Base-by-base conservation (phyloP, 441 rosid genomes). In the Raphanus hybrid region DNA sequence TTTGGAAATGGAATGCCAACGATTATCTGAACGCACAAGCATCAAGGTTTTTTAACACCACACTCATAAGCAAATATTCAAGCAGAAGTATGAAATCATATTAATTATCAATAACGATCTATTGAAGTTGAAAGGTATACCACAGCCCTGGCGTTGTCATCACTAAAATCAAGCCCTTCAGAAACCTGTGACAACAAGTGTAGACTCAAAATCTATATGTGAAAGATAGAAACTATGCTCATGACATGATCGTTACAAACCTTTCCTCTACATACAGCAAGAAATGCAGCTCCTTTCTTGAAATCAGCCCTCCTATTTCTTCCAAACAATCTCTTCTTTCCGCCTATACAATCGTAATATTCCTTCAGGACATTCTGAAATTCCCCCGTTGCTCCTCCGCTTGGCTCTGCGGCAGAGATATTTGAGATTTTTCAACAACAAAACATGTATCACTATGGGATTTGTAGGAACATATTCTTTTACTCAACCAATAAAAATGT, bases 111-210 rank as follows among this genome's bases (percentile, higher is more conserved):
- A 45, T 12, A 45, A 45, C 15, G 12, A 0, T 45, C 54, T 45
- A 45, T 45, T 45, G 54, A 45, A 50, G 18, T 52, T 52, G 20
- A 6, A 52, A 54, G 59, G 27, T 20, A 16, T 54, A 54, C 59
- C 26, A 54, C 59, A 15, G 59, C 59, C 59, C 59, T 54, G 59
- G 59, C 59, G 26, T 54, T 54, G 59, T 54, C 59, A 54, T 54
- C 26, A 54, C 11, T 15, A 16, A 54, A 54, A 54, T 54, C 59
- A 54, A 54, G 59, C 59, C 59, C 59, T 54, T 54, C 59, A 15
- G 59, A 54, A 54, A 54, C 59, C 26, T 54, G 59, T 54, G 59
- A 52, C 57, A 52, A 52, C 57, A 52, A 52, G 57, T 52, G 57
- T 15, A 52, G 0, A 52, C 20, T 52, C 20, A 52, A 52, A 6